Evolutionary conservation across 2,329 filamentous ascomycete species (phyloP), one percentile per base, ranked within the genome.

Genomic region (Colletotrichum godetiae): DNA sequence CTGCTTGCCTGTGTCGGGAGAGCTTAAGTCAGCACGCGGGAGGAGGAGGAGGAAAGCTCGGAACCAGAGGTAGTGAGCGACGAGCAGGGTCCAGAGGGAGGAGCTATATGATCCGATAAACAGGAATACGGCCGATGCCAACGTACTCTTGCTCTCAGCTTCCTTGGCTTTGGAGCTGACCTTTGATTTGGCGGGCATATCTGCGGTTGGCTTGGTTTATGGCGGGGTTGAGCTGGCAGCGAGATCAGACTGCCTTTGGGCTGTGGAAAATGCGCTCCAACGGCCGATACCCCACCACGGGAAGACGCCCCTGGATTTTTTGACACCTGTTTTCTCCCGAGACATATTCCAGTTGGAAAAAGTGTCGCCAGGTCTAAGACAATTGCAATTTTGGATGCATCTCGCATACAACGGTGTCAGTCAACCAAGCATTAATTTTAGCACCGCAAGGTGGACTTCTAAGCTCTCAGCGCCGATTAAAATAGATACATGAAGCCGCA

Each of bases 141-240:
- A 75, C 74, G 27, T 55, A 75, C 74, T 73, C 46, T 75, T 75
- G 13, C 46, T 65, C 56, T 73, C 74, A 73, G 74, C 74, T 75
- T 75, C 73, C 69, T 75, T 76, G 75, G 77, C 78, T 78, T 82
- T 82, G 76, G 79, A 79, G 77, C 78, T 79, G 76, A 75, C 77
- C 79, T 83, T 83, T 75, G 79, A 74, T 77, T 83, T 83, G 75
- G 81, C 80, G 74, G 82, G 81, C 82, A 83, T 83, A 61, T 75
- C 73, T 72, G 74, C 73, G 71, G 71, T 67, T 66, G 73, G 62
- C 46, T 65, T 62, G 62, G 56, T 61, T 29, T 42, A 68, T 74
- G 77, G 78, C 75, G 75, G 68, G 55, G 69, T 61, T 64, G 62
- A 73, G 55, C 58, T 67, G 64, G 62, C 46, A 49, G 60, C 53